phyloP scores from a whole-genome alignment of 2,329 filamentous ascomycete genomes.

The Stemphylium vesicarium region DNA sequence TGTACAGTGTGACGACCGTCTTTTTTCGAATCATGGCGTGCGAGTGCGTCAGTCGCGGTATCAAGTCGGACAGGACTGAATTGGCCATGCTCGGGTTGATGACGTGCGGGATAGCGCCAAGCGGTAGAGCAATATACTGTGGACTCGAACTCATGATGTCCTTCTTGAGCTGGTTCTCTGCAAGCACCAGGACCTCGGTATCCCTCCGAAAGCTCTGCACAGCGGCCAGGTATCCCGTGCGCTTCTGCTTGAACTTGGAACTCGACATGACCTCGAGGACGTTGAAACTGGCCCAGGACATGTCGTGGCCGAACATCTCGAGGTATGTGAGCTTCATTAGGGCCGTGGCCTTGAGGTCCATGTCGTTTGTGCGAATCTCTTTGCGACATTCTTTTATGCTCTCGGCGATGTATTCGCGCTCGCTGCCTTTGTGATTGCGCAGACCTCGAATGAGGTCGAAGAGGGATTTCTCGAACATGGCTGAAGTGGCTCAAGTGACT shows the following conservation, averaged over 20 bases:
- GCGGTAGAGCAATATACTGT: constrained; percentile 82
- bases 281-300: constrained; percentile 99
- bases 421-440: constrained; percentile 92
- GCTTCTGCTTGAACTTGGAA: constrained; percentile 90
- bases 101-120: constrained; percentile 90
- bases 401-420: constrained; percentile 93
- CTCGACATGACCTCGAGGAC: constrained; percentile 99
- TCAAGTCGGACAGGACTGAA: constrained; percentile 82
- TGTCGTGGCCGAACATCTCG: constrained; percentile 98
- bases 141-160: constrained; percentile 76
- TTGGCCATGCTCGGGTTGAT: constrained; percentile 92
- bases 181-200: constrained; percentile 96
- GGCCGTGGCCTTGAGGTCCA: constrained; percentile 97
- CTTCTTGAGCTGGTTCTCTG: constrained; percentile 96
- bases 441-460: constrained; percentile 98
- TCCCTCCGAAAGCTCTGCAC: constrained; percentile 96
- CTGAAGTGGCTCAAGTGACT: constrained; percentile 22
- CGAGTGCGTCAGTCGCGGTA: constrained; percentile 86
- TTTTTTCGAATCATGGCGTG: constrained; percentile 90
- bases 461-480: constrained; percentile 89
- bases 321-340: constrained; percentile 95
- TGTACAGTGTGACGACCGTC: constrained; percentile 91
- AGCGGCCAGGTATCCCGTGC: constrained; percentile 91
- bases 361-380: constrained; percentile 91
- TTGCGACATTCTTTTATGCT: constrained; percentile 93